These are phyloP conservation scores for Schizochytrium sp. DNA, from an alignment of 108 stramenopile species.

Conservation along the genomic window DNA sequence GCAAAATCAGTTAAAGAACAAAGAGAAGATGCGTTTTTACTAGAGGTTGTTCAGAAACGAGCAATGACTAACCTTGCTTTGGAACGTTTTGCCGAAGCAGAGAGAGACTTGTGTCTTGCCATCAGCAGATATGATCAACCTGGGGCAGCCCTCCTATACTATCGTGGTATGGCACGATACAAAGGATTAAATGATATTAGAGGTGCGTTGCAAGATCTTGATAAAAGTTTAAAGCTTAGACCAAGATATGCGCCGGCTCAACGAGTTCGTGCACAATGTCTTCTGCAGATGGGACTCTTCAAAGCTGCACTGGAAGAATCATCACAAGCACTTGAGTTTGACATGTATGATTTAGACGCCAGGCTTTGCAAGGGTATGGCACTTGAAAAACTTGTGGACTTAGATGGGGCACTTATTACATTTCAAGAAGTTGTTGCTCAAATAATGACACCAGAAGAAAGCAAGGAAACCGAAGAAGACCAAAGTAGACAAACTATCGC, in stretches of 20 bases:
- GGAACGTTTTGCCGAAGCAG: conserved; percentile 13
- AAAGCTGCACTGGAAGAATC: not conserved
- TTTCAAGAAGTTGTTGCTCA: not conserved
- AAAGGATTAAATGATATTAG: not conserved
- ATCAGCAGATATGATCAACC: not conserved
- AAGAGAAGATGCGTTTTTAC: not conserved
- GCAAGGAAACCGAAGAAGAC: not conserved
- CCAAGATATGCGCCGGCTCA: conserved; percentile 29
- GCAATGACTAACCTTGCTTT: conserved; percentile 1
- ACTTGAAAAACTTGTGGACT: not conserved
- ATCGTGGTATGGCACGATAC: not conserved
- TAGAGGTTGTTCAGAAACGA: conserved; percentile 24
- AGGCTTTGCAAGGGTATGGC: conserved; percentile 31
- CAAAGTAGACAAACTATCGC: not conserved
- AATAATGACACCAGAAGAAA: not conserved
- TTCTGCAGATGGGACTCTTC: conserved; percentile 41
- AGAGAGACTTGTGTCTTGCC: not conserved
- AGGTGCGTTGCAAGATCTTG: not conserved
- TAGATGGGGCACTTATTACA: not conserved
- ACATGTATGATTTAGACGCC: conserved; percentile 49
- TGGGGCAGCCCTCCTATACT: conserved; percentile 54
- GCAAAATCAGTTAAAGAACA: not conserved
- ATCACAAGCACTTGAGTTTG: not conserved
- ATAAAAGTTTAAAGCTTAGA: not conserved
- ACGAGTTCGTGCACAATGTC: not conserved